These are phyloP conservation scores for Isabelozyma gotoi DNA, from an alignment of 805 yeast genomes.

Conservation along the genomic window DNA sequence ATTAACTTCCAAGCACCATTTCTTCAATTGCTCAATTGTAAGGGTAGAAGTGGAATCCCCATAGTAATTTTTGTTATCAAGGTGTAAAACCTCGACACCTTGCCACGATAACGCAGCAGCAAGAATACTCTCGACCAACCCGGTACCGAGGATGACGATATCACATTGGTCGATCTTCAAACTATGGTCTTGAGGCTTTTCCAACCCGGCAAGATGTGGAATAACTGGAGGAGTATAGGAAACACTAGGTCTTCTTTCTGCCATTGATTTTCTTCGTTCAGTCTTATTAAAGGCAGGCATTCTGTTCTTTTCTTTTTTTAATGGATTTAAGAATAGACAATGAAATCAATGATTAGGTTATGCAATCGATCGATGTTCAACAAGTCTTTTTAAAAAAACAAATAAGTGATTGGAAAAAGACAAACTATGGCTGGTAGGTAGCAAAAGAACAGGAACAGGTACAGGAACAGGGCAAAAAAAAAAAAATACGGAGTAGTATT, in stretches of 20 bases:
- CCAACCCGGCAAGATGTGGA: constrained; percentile 76
- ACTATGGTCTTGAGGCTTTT: constrained; percentile 64
- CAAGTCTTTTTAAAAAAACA: too few relatives aligned
- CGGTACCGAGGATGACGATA: constrained; percentile 90
- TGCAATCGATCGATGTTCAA: too few relatives aligned
- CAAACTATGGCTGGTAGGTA: not conserved
- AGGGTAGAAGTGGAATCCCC: constrained; percentile 88
- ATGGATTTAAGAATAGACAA: too few relatives aligned
- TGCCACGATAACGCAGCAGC: constrained; percentile 98
- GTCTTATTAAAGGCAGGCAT: constrained; percentile 18
- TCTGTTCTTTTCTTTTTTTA: too few relatives aligned
- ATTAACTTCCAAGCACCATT: constrained; percentile 79
- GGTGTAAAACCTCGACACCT: constrained; percentile 91
- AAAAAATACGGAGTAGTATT: too few relatives aligned
- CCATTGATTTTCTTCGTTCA: constrained; percentile 45
- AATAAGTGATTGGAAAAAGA: too few relatives aligned
- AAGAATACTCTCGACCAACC: constrained; percentile 79
- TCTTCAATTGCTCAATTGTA: constrained; percentile 79
- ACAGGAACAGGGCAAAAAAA: too few relatives aligned
- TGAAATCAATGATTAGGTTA: too few relatives aligned
- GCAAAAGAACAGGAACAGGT: too few relatives aligned
- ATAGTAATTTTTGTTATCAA: constrained; percentile 80
- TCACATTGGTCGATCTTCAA: constrained; percentile 72
- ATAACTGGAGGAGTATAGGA: constrained; percentile 47
- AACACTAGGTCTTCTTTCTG: constrained; percentile 46